phyloP scores from a whole-genome alignment of 176 grass and related monocot species.

The Triticum turgidum region DNA sequence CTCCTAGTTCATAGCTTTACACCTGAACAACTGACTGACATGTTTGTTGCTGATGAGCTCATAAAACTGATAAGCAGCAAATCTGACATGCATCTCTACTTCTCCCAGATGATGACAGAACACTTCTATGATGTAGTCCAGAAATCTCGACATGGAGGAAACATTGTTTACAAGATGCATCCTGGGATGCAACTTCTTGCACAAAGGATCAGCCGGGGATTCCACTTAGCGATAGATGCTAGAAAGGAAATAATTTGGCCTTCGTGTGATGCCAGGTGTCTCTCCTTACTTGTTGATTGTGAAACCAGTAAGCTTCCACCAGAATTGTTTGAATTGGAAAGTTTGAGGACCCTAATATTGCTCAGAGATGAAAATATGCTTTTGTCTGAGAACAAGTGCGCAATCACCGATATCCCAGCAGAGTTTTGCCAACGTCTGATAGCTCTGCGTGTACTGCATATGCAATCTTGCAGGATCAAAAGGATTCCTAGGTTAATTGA shows the following conservation, averaged over 20 bases:
- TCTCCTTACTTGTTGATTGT: constrained; percentile 15
- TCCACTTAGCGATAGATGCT: constrained; percentile 12
- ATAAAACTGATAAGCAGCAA: constrained; percentile 15
- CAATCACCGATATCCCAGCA: constrained; percentile 10
- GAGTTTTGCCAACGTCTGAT: not conserved
- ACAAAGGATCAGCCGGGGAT: constrained; percentile 4
- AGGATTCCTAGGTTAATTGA: not conserved
- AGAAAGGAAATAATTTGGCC: constrained; percentile 5
- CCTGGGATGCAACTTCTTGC: constrained; percentile 21
- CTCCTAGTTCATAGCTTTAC: constrained; percentile 16
- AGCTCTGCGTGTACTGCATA: constrained; percentile 7
- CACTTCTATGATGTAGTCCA: constrained; percentile 1
- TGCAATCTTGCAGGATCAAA: constrained; percentile 3
- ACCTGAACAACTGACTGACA: constrained; percentile 15
- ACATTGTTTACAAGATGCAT: constrained; percentile 7
- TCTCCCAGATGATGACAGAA: constrained; percentile 2
- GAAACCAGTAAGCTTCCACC: constrained; percentile 5
- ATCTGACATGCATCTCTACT: constrained; percentile 4
- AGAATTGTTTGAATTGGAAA: constrained; percentile 1
- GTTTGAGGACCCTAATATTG: constrained; percentile 16
- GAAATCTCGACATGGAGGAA: not conserved
- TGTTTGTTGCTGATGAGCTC: constrained; percentile 4
- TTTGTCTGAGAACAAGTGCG: not conserved
- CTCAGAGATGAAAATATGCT: constrained; percentile 13
- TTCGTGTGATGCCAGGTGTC: not conserved